Percentiles rank a stretch among this genome's conserved stretches.
phyloP scores from a whole-genome alignment of 2,329 filamentous ascomycete genomes.

The Coniochaeta sp. region DNA sequence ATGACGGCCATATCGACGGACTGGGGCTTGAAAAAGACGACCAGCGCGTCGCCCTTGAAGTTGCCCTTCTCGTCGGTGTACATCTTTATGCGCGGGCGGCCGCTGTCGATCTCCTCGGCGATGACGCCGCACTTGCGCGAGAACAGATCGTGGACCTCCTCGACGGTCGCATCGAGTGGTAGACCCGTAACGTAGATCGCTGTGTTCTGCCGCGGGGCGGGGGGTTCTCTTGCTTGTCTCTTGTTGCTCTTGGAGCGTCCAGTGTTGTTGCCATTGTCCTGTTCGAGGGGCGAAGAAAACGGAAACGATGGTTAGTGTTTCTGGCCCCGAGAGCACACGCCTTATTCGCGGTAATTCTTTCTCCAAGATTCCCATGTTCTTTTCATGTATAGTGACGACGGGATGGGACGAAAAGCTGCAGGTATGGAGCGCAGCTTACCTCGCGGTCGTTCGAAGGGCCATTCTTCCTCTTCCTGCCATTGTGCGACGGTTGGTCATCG shows the following conservation, averaged over 20 bases:
- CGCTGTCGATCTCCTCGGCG: slow-evolving; percentile 87
- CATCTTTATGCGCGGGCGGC: slow-evolving; percentile 83
- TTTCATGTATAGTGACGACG: slow-evolving; percentile 5
- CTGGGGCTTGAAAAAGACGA: slow-evolving; percentile 93
- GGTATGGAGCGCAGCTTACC: slow-evolving; percentile 30
- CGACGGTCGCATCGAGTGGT: slow-evolving; percentile 67
- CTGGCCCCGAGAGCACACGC: slow-evolving; percentile 1
- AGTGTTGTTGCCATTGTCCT: slow-evolving; percentile 19
- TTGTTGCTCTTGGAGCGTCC: slow-evolving; percentile 32
- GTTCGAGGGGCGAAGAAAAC: slow-evolving; percentile 12
- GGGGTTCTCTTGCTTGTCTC: slow-evolving; percentile 25
- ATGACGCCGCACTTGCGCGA: slow-evolving; percentile 81
- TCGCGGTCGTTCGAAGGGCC: slow-evolving; percentile 29
- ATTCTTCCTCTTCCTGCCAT: slow-evolving; percentile 36
- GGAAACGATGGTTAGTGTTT: slow-evolving; percentile 18
- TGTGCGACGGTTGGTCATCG: slow-evolving; percentile 11
- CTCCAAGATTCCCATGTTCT: slow-evolving; percentile 6
- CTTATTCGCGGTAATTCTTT: neutral
- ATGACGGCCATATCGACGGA: slow-evolving; percentile 82
- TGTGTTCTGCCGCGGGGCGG: slow-evolving; percentile 63
- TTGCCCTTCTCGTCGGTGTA: slow-evolving; percentile 75
- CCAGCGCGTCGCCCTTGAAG: slow-evolving; percentile 88
- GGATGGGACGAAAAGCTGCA: slow-evolving; percentile 10
- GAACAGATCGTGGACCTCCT: slow-evolving; percentile 80
- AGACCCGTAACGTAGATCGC: slow-evolving; percentile 89